phyloP scores from a whole-genome alignment of 2,329 filamentous ascomycete genomes.

The Fusarium napiforme region DNA sequence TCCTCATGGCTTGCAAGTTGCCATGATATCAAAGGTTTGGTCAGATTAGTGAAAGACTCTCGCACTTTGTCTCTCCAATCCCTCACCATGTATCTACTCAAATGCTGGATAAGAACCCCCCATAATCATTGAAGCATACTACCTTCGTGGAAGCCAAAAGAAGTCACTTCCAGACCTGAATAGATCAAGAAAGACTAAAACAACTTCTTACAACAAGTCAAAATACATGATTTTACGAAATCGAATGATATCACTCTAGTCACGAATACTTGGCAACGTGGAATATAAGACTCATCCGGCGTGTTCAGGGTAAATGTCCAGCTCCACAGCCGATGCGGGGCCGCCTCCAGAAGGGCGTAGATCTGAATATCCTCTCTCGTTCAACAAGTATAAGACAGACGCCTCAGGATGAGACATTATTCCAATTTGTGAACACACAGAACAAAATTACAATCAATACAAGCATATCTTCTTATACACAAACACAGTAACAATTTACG shows the following conservation, averaged over 20 bases:
- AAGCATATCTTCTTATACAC: not conserved
- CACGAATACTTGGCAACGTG: not conserved
- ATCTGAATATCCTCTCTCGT: not conserved
- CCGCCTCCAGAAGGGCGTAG: constrained; percentile 7
- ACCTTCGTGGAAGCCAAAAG: not conserved
- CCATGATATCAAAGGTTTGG: not conserved
- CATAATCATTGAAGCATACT: not conserved
- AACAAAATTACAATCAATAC: not conserved
- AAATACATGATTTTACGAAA: not conserved
- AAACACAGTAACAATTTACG: not conserved
- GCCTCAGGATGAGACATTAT: not conserved
- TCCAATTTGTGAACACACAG: not conserved
- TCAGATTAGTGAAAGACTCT: no score
- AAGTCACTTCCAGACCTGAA: not conserved
- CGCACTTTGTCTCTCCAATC: not conserved
- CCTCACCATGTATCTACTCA: not conserved
- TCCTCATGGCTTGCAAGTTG: not conserved
- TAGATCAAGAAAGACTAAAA: not conserved
- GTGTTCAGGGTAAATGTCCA: constrained; percentile 24
- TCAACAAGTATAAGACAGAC: constrained; percentile 16
- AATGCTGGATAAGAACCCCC: no score
- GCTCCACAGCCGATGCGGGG: constrained; percentile 21
- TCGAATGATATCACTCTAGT: not conserved
- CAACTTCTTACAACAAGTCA: not conserved
- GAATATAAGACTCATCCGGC: constrained; percentile 18